Percentiles rank a stretch among this genome's conserved stretches.
phyloP scores from a whole-genome alignment of 2,329 filamentous ascomycete genomes.

The Beauveria bassiana region DNA sequence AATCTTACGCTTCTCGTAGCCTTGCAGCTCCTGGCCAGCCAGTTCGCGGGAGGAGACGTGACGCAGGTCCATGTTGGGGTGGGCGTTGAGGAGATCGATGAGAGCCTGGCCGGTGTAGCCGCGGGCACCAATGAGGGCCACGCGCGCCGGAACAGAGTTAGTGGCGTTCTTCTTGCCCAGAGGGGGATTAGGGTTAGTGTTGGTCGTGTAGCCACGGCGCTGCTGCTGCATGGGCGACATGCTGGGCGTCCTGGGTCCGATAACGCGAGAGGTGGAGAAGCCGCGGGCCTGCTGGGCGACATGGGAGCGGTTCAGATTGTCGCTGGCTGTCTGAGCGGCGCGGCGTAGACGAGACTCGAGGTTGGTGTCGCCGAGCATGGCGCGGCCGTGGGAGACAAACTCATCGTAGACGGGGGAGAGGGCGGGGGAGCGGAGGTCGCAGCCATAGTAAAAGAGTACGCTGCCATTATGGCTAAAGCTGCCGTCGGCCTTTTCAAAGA shows the following conservation, averaged over 20 bases:
- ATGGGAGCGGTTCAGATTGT: slow-evolving; percentile 33
- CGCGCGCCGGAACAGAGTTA: slow-evolving; percentile 67
- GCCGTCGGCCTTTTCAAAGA: slow-evolving; percentile 94
- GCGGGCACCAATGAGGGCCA: slow-evolving; percentile 83
- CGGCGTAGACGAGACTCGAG: slow-evolving; percentile 77
- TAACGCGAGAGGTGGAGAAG: slow-evolving; percentile 3
- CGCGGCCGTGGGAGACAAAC: slow-evolving; percentile 72
- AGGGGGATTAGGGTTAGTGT: slow-evolving; percentile 66
- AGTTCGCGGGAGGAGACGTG: slow-evolving; percentile 93
- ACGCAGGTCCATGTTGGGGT: slow-evolving; percentile 82
- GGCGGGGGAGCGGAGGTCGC: slow-evolving; percentile 66
- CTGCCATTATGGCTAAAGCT: slow-evolving; percentile 79
- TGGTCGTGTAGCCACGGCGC: slow-evolving; percentile 16
- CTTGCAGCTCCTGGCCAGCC: slow-evolving; percentile 75
- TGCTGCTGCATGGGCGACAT: slow-evolving; percentile 10
- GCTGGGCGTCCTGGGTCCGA: slow-evolving; percentile 1
- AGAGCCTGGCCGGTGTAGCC: slow-evolving; percentile 92
- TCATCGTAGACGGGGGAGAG: slow-evolving; percentile 77
- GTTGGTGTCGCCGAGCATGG: slow-evolving; percentile 85
- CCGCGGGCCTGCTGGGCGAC: slow-evolving; percentile 17
- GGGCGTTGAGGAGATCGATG: slow-evolving; percentile 76
- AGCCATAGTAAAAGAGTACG: slow-evolving; percentile 94
- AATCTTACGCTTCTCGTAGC: slow-evolving; percentile 85
- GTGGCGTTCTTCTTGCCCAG: slow-evolving; percentile 82
- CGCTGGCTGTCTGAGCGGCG: slow-evolving; percentile 62